Percentiles rank a stretch among this genome's conserved stretches.
Evolutionary conservation across 2,329 filamentous ascomycete genomes (phyloP).

Genomic region (Colletotrichum euphorbiae): DNA sequence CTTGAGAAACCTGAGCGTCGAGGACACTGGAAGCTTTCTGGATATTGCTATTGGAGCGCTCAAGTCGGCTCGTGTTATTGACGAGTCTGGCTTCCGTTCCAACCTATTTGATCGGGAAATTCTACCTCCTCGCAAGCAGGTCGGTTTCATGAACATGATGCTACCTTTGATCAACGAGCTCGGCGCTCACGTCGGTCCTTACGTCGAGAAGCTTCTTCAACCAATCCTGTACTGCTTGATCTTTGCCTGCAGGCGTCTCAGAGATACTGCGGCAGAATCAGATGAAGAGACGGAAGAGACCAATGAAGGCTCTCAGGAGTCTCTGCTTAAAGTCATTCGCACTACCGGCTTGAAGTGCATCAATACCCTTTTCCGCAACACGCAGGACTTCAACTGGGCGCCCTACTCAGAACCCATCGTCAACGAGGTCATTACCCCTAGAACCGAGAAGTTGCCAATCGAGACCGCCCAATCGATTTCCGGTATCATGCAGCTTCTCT

Average conservation of each 20-base stretch:
- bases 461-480: conserved; percentile 94
- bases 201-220: conserved; percentile 76
- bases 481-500: conserved; percentile 82
- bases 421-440: conserved; percentile 79
- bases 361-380: conserved; percentile 80
- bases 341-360: conserved; percentile 86
- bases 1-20: conserved; percentile 78
- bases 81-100: conserved; percentile 60
- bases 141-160: conserved; percentile 93
- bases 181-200: conserved; percentile 77
- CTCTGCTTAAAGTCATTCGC: conserved; percentile 74
- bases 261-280: conserved; percentile 51
- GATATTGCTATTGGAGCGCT: conserved; percentile 83
- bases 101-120: conserved; percentile 68
- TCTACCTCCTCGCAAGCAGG: conserved; percentile 80
- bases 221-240: conserved; percentile 86
- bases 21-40: conserved; percentile 84
- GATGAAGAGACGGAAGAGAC: conserved; percentile 55
- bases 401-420: conserved; percentile 78
- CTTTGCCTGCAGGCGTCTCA: conserved; percentile 72
- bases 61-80: conserved; percentile 68
- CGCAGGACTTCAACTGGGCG: conserved; percentile 77
- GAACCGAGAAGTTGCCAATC: conserved; percentile 80
- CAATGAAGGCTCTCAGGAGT: conserved; percentile 59
- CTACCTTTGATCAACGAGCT: conserved; percentile 88